Base-by-base conservation (phyloP, 495 filamentous ascomycete genomes). In the Achaetomiella virescens region DNA sequence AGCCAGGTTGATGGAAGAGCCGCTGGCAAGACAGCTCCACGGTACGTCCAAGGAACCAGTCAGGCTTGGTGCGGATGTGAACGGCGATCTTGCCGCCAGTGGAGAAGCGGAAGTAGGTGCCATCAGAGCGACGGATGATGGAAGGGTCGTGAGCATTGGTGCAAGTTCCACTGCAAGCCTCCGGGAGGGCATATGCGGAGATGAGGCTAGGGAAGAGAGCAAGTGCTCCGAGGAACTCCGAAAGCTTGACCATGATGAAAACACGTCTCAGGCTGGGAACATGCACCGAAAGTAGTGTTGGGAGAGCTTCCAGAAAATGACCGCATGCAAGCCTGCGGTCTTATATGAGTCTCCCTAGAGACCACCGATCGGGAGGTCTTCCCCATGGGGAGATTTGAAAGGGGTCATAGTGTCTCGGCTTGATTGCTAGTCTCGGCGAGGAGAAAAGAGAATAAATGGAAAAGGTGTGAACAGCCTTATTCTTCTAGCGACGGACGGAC, bases 41-140 rank as follows among this genome's bases (percentile, higher is more conserved):
- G 60, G 52, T 77, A 76, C 0, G 70, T 80, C 87, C 87, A 91
- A 1, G 86, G 84, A 0, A n/a, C 86, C 87, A 20, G 66, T 72
- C 24, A 89, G 62, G 8, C 75, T 72, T 6, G 77, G 65, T 0
- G 86, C 76, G 0, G 79, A n/a, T 82, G 53, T 80, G 75, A 27
- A 84, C 79, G 37, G 75, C 69, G 54, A 91, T 80, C 45, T 75
- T 77, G 20, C 75, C 79, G 25, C 81, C 80, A 0, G 87, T 89
- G 1, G 79, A 79, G 71, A 89, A 90, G 40, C 84, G 82, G 71
- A 84, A 91, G 71, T 88, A 91, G 2, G 71, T 83, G 17, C 85
- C 84, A 65, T 89, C 86, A 3, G 63, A 62, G 52, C 86, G 81
- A 35, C 78, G 78, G 57, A 86, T 81, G 52, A 89, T 72, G 33